A percentile compares a stretch with the other conserved stretches of the same genome.
phyloP scores from a whole-genome alignment of 2,329 filamentous ascomycete genomes.

The Alternaria gansuensis region DNA sequence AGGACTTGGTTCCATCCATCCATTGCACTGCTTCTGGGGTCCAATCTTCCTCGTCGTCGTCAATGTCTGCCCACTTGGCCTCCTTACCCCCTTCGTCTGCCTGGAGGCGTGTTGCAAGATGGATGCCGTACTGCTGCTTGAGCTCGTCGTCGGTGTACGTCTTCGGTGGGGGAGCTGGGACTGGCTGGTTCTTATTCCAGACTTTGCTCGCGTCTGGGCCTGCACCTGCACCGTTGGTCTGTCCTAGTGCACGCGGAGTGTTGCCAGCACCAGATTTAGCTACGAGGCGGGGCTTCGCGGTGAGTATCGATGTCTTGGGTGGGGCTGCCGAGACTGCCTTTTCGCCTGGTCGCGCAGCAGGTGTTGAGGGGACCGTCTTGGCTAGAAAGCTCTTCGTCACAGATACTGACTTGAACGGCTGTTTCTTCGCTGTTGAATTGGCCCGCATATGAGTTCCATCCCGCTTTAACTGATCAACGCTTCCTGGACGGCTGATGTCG shows the following conservation, averaged over 20 bases:
- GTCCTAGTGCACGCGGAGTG: conserved; percentile 61
- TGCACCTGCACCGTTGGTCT: conserved; percentile 66
- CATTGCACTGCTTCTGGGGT: conserved; percentile 84
- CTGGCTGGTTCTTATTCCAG: conserved; percentile 90
- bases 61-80: conserved; percentile 88
- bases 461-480: conserved; percentile 61
- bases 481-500: conserved; percentile 70
- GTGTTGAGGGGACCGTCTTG: conserved; percentile 68
- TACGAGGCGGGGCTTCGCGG: conserved; percentile 74
- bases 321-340: conserved; percentile 59
- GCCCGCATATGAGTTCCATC: conserved; percentile 68
- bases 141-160: conserved; percentile 88
- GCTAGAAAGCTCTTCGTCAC: conserved; percentile 87
- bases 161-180: conserved; percentile 74
- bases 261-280: conserved; percentile 74
- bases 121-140: conserved; percentile 83
- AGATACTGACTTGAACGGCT: conserved; percentile 83
- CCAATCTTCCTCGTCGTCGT: conserved; percentile 89
- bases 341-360: conserved; percentile 62
- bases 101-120: conserved; percentile 80
- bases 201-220: conserved; percentile 77
- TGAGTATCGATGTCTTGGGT: conserved; percentile 60
- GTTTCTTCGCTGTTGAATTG: conserved; percentile 71
- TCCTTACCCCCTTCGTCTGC: conserved; percentile 77
- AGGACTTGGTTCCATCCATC: conserved; percentile 87